Percentiles rank a stretch among this genome's conserved stretches.
phyloP scores from a whole-genome alignment of 192 early-diverging fungal species.

The Kappamyces sp. region DNA sequence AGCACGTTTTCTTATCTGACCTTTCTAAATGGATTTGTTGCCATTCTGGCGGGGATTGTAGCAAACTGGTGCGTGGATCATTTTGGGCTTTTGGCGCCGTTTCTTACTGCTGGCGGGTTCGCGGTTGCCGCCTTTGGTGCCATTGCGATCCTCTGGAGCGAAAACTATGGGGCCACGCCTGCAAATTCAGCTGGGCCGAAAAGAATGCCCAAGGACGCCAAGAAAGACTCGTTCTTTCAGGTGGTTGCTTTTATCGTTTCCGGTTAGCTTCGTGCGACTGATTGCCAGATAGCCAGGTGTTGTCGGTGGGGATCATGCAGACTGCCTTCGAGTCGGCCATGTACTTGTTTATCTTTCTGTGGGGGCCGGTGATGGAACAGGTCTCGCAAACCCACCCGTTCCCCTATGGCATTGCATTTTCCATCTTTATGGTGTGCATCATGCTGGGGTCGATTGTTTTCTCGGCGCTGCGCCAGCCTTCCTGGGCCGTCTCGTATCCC shows the following conservation, averaged over 20 bases:
- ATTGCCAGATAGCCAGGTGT: conserved; percentile 20
- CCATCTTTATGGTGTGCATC: conserved; percentile 44
- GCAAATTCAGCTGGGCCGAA: not conserved
- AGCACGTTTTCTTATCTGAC: conserved; percentile 59
- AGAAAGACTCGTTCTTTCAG: not conserved
- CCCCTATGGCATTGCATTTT: conserved; percentile 45
- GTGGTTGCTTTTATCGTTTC: conserved; percentile 1
- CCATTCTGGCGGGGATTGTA: conserved; percentile 51
- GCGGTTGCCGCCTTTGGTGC: conserved; percentile 41
- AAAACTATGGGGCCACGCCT: conserved; percentile 63
- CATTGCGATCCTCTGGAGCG: conserved; percentile 55
- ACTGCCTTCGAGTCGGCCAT: conserved; percentile 41
- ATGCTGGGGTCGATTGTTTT: conserved; percentile 43
- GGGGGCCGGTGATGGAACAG: conserved; percentile 33
- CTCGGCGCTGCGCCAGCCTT: conserved; percentile 9
- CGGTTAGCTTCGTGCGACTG: not conserved
- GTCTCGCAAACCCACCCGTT: conserved; percentile 10
- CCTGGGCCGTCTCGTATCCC: conserved; percentile 12
- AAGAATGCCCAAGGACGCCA: not conserved
- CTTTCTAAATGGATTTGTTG: conserved; percentile 65
- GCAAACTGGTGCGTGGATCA: conserved; percentile 53
- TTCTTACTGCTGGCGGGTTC: conserved; percentile 48
- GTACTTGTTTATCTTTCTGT: conserved; percentile 50
- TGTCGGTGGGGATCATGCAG: conserved; percentile 42
- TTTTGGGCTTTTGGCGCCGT: conserved; percentile 57